Evolutionary conservation across 176 grass and related monocot genomes (phyloP), one percentile per base, ranked within the genome.

Genomic region (Hordeum marinum): DNA sequence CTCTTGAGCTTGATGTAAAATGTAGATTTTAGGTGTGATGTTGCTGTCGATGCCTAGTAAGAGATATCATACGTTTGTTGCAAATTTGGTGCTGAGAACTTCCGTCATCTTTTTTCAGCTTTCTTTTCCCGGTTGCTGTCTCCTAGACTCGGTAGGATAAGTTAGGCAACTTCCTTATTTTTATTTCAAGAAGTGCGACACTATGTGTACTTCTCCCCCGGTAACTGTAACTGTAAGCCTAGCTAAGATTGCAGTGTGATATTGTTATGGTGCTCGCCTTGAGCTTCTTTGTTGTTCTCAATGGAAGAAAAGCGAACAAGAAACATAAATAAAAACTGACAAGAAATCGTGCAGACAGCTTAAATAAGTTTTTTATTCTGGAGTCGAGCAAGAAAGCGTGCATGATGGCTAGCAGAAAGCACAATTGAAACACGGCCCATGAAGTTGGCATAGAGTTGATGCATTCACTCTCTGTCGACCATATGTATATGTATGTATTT

Each of bases 1-100:
- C 82, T 84, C 82, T 67, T 84, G 82, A 84, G 82, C 72, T 84
- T 76, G 42, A 76, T 54, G 72, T 21, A 54, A 75, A 4, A 21
- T 46, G 68, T 57, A 74, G 67, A 6, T 41, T 71, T 18, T 32
- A 43, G 8, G 11, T 9, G 68, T 43, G 25, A 59, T 26, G 66
- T 24, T 73, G 54, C 41, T 2, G 24, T 46, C 10, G 13, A 48
- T 31, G 18, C 72, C 15, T 32, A 37, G n/a, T 50, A 46, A 29
- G 59, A 31, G 9, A 11, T 15, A 3, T 0, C 27, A 6, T 36
- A n/a, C 67, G 5, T 35, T 80, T 67, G 25, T 23, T 80, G 41
- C 26, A 20, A 6, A 50, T 50, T 68, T 24, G 46, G 0, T 68
- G 1, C 4, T 75, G 15, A 69, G 12, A 25, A 2, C 26, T 75